Conservation (phyloP, 257 asterid genomes). For the Nicotiana obtusifolia region DNA sequence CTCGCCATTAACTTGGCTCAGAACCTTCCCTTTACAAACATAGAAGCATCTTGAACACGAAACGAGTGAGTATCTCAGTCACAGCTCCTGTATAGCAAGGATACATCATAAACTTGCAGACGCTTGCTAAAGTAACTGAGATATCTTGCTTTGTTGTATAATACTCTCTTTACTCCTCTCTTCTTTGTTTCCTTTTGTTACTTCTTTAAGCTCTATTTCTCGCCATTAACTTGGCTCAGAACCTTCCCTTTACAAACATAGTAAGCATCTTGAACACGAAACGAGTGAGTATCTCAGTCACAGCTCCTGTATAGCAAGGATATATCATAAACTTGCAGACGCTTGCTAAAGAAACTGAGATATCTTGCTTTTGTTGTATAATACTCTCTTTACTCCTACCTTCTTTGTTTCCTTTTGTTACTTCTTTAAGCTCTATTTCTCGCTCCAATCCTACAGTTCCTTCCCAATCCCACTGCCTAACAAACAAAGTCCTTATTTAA, state of each 20-base stretch:
- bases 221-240: background rate
- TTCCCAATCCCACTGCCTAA: background rate
- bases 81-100: background rate
- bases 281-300: background rate
- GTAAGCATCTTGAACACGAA: background rate
- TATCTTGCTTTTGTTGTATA: background rate
- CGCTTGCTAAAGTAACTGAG: background rate
- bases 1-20: background rate
- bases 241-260: background rate
- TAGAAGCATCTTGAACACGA: background rate
- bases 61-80: background rate
- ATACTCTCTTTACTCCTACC: background rate
- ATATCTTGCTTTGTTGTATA: background rate
- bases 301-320: background rate
- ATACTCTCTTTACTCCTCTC: background rate
- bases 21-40: background rate
- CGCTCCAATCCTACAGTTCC: background rate
- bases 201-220: no score
- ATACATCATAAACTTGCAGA: background rate
- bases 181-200: background rate
- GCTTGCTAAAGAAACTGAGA: background rate
- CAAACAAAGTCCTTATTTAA: background rate
- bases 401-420: background rate
- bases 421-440: background rate
- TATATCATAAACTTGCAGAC: background rate